Evolutionary conservation across 495 filamentous ascomycete genomes (phyloP).

Genomic region (Lasiosphaeris hirsuta): DNA sequence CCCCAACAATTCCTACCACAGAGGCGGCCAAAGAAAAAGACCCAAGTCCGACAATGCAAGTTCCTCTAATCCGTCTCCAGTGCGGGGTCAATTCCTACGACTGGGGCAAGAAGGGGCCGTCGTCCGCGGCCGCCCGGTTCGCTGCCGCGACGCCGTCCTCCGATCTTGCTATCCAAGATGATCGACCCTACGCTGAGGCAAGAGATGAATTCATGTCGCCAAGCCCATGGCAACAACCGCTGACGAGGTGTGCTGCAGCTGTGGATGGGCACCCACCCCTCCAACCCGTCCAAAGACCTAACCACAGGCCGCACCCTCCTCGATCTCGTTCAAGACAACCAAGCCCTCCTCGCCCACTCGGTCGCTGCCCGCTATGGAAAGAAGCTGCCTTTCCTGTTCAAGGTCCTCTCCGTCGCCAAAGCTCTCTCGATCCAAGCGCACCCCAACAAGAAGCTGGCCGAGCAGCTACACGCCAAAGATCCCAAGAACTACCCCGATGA

Average conservation of each 20-base stretch:
- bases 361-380: slow-evolving; percentile 55
- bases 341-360: slow-evolving; percentile 68
- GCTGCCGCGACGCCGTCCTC: slow-evolving; percentile 70
- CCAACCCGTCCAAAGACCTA: slow-evolving; percentile 86
- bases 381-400: slow-evolving; percentile 94
- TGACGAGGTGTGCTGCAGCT: slow-evolving; percentile 52
- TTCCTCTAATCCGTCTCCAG: slow-evolving; percentile 86
- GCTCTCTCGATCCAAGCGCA: slow-evolving; percentile 96
- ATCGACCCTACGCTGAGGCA: slow-evolving; percentile 88
- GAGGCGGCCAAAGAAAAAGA: background rate
- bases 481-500: slow-evolving; percentile 97
- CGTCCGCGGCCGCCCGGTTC: slow-evolving; percentile 75
- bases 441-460: slow-evolving; percentile 95
- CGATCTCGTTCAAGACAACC: slow-evolving; percentile 85
- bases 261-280: slow-evolving; percentile 99
- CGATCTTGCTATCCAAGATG: slow-evolving; percentile 71
- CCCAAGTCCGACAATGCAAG: slow-evolving; percentile 27
- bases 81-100: slow-evolving; percentile 99
- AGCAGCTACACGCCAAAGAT: slow-evolving; percentile 79
- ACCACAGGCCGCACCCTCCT: slow-evolving; percentile 81
- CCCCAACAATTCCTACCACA: background rate
- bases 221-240: background rate
- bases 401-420: slow-evolving; percentile 90
- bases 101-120: slow-evolving; percentile 89
- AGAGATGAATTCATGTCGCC: slow-evolving; percentile 5